Conservation (phyloP, 768 basidiomycete genomes). For the Tulasnella sp. region DNA sequence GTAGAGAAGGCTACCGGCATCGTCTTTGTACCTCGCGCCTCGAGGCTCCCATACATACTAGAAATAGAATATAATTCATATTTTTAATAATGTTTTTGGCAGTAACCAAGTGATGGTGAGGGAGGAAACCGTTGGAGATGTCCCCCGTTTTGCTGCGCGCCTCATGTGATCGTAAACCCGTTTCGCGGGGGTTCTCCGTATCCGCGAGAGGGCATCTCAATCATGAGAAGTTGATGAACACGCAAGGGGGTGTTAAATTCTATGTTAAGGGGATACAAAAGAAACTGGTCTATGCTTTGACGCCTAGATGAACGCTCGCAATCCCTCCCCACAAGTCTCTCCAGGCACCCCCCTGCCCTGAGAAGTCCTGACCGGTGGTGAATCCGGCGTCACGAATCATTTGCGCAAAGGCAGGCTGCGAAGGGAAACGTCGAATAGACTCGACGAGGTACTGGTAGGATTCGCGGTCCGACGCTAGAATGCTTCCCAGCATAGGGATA, state of each 20-base stretch:
- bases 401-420: slow-evolving; percentile 81
- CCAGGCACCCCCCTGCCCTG: slow-evolving; percentile 84
- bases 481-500: slow-evolving; percentile 94
- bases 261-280: background rate
- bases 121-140: too few relatives aligned
- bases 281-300: slow-evolving; percentile 62
- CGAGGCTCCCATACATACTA: too few relatives aligned
- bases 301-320: slow-evolving; percentile 81
- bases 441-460: slow-evolving; percentile 99
- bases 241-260: background rate
- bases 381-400: slow-evolving; percentile 91
- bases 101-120: too few relatives aligned
- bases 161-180: too few relatives aligned
- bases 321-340: slow-evolving; percentile 85
- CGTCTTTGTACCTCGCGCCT: too few relatives aligned
- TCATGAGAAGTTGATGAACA: background rate
- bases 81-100: too few relatives aligned
- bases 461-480: slow-evolving; percentile 90
- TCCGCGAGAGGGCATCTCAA: too few relatives aligned
- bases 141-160: too few relatives aligned
- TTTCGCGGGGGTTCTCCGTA: too few relatives aligned
- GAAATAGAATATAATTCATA: too few relatives aligned
- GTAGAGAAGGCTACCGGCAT: too few relatives aligned
- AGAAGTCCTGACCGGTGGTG: slow-evolving; percentile 58
- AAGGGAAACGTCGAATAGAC: slow-evolving; percentile 92